phyloP scores from a whole-genome alignment of 495 filamentous ascomycete species.

The Aspergillus olivimuriae region DNA sequence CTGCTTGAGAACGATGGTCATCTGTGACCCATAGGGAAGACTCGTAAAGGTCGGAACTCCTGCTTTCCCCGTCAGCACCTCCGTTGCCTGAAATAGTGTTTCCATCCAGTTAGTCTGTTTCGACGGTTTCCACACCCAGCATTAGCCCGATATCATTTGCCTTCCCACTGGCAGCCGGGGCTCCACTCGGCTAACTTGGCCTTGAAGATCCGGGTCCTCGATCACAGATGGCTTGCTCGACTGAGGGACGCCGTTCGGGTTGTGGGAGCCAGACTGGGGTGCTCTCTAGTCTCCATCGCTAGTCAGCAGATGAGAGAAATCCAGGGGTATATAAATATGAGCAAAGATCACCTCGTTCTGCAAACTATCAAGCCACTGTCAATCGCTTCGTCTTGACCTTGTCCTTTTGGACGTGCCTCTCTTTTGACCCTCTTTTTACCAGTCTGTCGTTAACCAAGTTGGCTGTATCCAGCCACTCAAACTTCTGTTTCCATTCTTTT shows the following conservation, averaged over 20 bases:
- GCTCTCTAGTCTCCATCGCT: slow-evolving; percentile 12
- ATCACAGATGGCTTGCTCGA: slow-evolving; percentile 7
- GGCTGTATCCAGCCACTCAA: slow-evolving; percentile 17
- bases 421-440: slow-evolving; percentile 20
- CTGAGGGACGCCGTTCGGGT: slow-evolving; percentile 5
- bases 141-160: slow-evolving; percentile 15
- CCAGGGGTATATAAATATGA: slow-evolving; percentile 41
- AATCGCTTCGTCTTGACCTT: slow-evolving; percentile 16
- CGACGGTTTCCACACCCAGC: slow-evolving; percentile 15
- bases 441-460: slow-evolving; percentile 34
- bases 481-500: slow-evolving; percentile 14
- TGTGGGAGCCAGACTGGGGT: slow-evolving; percentile 12
- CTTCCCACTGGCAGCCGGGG: slow-evolving; percentile 14
- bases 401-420: slow-evolving; percentile 18
- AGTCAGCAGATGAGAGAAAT: slow-evolving; percentile 5
- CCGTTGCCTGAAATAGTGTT: slow-evolving; percentile 21
- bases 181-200: slow-evolving; percentile 17
- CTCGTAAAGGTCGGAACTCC: slow-evolving; percentile 10
- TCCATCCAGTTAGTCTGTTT: slow-evolving; percentile 14
- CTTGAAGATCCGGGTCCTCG: slow-evolving; percentile 20
- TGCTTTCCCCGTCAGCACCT: slow-evolving; percentile 8
- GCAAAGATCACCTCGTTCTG: slow-evolving; percentile 19
- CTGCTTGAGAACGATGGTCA: not conserved
- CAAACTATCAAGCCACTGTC: slow-evolving; percentile 17
- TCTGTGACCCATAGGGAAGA: slow-evolving; percentile 1